These are phyloP conservation scores for Ophiostoma angusticollis DNA, from an alignment of 2,329 filamentous ascomycete genomes.

Conservation along the genomic window DNA sequence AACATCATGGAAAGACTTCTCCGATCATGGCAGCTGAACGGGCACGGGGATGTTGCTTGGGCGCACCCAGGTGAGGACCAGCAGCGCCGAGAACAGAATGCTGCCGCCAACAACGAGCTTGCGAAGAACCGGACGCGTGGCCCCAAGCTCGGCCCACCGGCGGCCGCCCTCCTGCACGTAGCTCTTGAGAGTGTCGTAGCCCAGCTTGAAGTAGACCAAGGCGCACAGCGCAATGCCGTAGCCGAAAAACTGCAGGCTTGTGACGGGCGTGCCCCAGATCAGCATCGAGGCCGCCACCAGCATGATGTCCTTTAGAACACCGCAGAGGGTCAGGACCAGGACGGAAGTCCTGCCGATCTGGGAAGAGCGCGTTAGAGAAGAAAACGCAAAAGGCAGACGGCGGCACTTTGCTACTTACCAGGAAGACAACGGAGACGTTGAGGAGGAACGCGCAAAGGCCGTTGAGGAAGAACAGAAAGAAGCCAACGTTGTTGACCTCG, in stretches of 20 bases:
- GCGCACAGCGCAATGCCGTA: constrained; percentile 69
- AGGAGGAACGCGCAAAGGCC: constrained; percentile 67
- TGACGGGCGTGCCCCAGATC: constrained; percentile 67
- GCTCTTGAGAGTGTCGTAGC: constrained; percentile 69
- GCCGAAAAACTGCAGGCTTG: constrained; percentile 66
- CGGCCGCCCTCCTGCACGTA: constrained; percentile 60
- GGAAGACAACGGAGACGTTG: constrained; percentile 75
- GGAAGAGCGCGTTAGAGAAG: constrained; percentile 10
- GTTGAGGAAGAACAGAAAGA: constrained; percentile 61
- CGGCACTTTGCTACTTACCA: constrained; percentile 50
- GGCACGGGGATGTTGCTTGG: constrained; percentile 10
- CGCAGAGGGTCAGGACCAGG: constrained; percentile 73
- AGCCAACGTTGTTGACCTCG: constrained; percentile 61
- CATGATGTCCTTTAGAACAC: constrained; percentile 79
- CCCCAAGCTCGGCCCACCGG: constrained; percentile 78
- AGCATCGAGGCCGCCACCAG: constrained; percentile 68
- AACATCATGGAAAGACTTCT: not conserved
- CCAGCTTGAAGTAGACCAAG: constrained; percentile 79
- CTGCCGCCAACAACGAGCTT: constrained; percentile 60
- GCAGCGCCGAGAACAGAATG: constrained; percentile 51
- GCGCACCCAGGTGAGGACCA: constrained; percentile 43
- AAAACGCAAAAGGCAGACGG: too few relatives aligned
- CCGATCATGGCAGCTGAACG: constrained; percentile 7
- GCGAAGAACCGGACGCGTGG: constrained; percentile 61
- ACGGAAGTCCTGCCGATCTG: constrained; percentile 82